Base-by-base conservation (phyloP, 2,329 filamentous ascomycete genomes). In the Colletotrichum plurivorum region DNA sequence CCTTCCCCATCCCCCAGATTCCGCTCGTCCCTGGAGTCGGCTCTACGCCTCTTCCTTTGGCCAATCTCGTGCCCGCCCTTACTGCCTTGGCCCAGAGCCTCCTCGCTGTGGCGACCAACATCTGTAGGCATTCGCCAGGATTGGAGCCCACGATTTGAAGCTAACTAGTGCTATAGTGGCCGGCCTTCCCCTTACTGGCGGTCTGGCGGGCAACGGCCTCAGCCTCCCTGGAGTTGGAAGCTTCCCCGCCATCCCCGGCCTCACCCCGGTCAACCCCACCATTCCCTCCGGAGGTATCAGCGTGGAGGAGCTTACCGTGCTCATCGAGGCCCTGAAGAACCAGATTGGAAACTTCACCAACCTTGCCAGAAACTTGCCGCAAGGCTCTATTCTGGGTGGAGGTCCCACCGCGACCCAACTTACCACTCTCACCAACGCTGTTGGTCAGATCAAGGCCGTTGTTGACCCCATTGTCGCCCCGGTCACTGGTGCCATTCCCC, bases 281-380 rank as follows among this genome's bases (percentile, higher is more conserved):
- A 8, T 65, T 20, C 3, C 2, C 4, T 9, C 27, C 27, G 56
- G 54, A 20, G 6, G 2, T 2, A 13, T 69, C 31, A 54, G 6
- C 16, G 5, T 10, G 5, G 48, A 10, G 0, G 54, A 54, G 13
- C 18, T 69, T 9, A 1, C 2, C 2, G 49, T 8, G 20, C 52
- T 73, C 7, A 5, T 58, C 31, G 36, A 25, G 31, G 55, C 48
- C 6, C 20, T 70, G 10, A 9, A 46, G 20, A 39, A 16, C 36
- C 31, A 36, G 16, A 6, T 66, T 20, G 16, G 18, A 31, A 49
- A 45, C 41, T 48, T 49, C 18, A 51, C 20, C 4, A 6, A 13
- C 15, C 39, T 64, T 5, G 16, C 13, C 22, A 13, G 7, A 8
- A 43, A 31, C 22, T 36, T 70, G 5, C 48, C 54, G 48, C 5